Conservation (phyloP, 2,329 filamentous ascomycete genomes). For the Ceratocystiopsis minuta region DNA sequence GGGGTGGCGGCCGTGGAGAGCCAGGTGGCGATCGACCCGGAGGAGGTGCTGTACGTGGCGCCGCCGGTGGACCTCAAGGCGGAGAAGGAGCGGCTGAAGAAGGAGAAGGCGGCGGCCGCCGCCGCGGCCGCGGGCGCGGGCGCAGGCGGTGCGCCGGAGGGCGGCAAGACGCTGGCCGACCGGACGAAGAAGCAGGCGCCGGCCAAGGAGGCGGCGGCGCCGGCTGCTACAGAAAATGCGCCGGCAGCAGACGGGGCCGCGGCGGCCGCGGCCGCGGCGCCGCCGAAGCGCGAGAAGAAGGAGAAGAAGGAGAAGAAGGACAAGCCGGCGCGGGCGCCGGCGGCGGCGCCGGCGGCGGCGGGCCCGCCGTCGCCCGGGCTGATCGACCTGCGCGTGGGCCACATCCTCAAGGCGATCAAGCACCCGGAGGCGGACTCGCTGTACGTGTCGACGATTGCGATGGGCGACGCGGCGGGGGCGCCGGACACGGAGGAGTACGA, state of each 20-base stretch:
- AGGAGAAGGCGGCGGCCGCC: conserved; percentile 65
- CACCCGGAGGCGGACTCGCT: conserved; percentile 95
- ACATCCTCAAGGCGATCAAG: conserved; percentile 88
- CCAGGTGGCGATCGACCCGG: conserved; percentile 64
- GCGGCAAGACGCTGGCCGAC: conserved; percentile 34
- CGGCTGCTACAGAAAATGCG: conserved; percentile 11
- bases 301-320: conserved; percentile 78
- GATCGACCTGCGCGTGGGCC: conserved; percentile 89
- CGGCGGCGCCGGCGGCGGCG: conserved; percentile 49
- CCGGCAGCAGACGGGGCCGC: background rate
- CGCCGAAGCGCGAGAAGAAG: conserved; percentile 14
- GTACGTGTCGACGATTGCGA: conserved; percentile 87
- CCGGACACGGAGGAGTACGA: conserved; percentile 87
- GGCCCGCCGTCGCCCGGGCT: conserved; percentile 66
- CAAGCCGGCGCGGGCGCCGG: conserved; percentile 46
- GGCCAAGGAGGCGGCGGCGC: conserved; percentile 28
- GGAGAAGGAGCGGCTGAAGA: conserved; percentile 92
- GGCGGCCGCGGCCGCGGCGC: conserved; percentile 17
- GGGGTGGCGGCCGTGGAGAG: conserved; percentile 49
- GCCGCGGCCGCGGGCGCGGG: conserved; percentile 29
- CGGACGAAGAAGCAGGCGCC: conserved; percentile 42
- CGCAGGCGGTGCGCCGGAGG: conserved; percentile 25
- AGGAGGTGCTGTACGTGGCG: conserved; percentile 72
- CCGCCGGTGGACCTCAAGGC: conserved; percentile 81
- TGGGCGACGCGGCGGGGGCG: conserved; percentile 69